Conservation (phyloP, 768 basidiomycete species). For the Tulasnella sp. region DNA sequence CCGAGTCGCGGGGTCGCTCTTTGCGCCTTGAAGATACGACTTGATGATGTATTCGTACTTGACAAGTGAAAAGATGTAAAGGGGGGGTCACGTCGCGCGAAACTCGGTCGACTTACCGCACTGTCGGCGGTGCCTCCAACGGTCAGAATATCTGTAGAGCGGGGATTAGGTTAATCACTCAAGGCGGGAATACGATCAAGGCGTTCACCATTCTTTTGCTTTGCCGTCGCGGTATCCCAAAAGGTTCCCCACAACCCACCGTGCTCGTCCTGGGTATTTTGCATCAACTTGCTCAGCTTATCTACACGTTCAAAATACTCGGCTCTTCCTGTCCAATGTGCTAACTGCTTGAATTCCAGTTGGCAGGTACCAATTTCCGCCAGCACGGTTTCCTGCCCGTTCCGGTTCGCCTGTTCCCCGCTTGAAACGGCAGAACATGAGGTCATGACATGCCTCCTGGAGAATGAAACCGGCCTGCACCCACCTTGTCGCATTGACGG, state of each 20-base stretch:
- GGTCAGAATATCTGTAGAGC: conserved; percentile 29
- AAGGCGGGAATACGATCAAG: too few species aligned
- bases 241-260: conserved; percentile 50
- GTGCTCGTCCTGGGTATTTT: conserved; percentile 32
- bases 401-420: conserved; percentile 28
- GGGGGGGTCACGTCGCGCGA: background rate
- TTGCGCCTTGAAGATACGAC: conserved; percentile 8
- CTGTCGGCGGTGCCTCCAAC: conserved; percentile 62
- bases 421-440: too few species aligned
- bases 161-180: background rate
- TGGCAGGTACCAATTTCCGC: conserved; percentile 77
- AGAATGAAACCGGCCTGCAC: conserved; percentile 18
- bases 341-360: conserved; percentile 75
- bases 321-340: conserved; percentile 60
- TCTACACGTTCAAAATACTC: conserved; percentile 40
- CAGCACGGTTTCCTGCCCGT: conserved; percentile 32
- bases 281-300: conserved; percentile 38
- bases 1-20: background rate
- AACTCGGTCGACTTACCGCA: conserved; percentile 23
- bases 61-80: background rate
- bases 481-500: conserved; percentile 53
- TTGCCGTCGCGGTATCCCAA: conserved; percentile 42
- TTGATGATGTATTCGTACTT: conserved; percentile 16
- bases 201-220: conserved; percentile 37
- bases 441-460: too few species aligned